Evolutionary conservation across 208 protist species (phyloP).

Genomic region (Trypanosoma mega): DNA sequence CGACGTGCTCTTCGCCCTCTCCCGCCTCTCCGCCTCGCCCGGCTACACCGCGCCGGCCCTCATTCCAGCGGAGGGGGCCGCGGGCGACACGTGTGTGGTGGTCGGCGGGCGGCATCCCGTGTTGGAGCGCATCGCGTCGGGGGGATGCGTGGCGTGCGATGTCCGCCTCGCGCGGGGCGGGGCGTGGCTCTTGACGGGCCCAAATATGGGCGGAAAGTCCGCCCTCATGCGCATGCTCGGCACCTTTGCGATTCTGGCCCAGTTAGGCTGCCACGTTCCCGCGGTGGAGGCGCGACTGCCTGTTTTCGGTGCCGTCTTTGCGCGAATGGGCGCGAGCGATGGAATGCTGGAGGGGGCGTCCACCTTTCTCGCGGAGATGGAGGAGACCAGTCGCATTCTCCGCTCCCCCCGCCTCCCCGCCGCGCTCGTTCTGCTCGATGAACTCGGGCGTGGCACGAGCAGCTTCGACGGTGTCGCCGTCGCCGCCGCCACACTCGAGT

Average conservation of each 20-base stretch:
- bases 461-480: constrained; percentile 95
- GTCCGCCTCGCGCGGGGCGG: constrained; percentile 43
- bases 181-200: constrained; percentile 90
- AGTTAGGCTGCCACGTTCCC: constrained; percentile 95
- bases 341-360: constrained; percentile 87
- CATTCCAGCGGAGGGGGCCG: neutral
- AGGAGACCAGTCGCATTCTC: constrained; percentile 94
- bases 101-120: constrained; percentile 68
- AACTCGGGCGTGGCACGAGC: constrained; percentile 95
- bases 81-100: constrained; percentile 29
- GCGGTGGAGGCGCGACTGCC: constrained; percentile 77
- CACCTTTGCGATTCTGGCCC: constrained; percentile 91
- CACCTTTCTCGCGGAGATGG: constrained; percentile 98
- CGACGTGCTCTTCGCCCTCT: constrained; percentile 68
- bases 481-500: constrained; percentile 90
- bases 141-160: constrained; percentile 71
- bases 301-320: constrained; percentile 89
- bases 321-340: constrained; percentile 94
- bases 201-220: constrained; percentile 96
- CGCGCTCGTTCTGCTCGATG: constrained; percentile 96
- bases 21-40: constrained; percentile 42
- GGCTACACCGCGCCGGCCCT: constrained; percentile 60
- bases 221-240: constrained; percentile 93
- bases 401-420: constrained; percentile 48
- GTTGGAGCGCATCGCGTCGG: neutral